These are phyloP conservation scores for Acacia pycnantha DNA, from an alignment of 331 rosid genomes.

Conservation along the genomic window DNA sequence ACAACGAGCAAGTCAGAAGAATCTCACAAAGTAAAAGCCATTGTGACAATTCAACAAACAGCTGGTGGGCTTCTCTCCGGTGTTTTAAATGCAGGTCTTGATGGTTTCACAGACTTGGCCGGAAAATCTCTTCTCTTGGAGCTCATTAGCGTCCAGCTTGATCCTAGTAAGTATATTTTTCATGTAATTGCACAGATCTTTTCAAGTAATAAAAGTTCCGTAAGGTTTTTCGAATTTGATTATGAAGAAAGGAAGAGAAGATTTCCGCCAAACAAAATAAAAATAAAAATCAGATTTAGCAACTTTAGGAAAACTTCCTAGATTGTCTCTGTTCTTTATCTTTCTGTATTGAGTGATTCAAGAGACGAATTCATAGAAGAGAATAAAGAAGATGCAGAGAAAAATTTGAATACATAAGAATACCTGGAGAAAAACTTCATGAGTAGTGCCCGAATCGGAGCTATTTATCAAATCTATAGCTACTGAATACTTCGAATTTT, in stretches of 20 bases:
- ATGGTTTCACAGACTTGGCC: neutral
- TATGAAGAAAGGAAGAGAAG: neutral
- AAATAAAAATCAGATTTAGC: neutral
- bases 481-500: neutral
- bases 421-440: neutral
- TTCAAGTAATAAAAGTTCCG: neutral
- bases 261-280: neutral
- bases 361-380: neutral
- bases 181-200: neutral
- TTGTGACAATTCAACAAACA: neutral
- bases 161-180: neutral
- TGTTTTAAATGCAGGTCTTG: neutral
- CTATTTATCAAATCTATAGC: neutral
- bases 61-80: neutral
- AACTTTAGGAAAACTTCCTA: no score
- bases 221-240: neutral
- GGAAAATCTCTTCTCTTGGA: conserved; percentile 8
- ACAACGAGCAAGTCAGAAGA: neutral
- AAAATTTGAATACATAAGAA: neutral
- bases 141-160: neutral
- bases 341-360: neutral
- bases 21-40: conserved; percentile 1
- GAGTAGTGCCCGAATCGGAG: neutral
- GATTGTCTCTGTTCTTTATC: no score
- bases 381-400: neutral